Percentiles rank a stretch among this genome's conserved stretches.
phyloP scores from a whole-genome alignment of 2,329 filamentous ascomycete genomes.

The Fusarium temperatum region DNA sequence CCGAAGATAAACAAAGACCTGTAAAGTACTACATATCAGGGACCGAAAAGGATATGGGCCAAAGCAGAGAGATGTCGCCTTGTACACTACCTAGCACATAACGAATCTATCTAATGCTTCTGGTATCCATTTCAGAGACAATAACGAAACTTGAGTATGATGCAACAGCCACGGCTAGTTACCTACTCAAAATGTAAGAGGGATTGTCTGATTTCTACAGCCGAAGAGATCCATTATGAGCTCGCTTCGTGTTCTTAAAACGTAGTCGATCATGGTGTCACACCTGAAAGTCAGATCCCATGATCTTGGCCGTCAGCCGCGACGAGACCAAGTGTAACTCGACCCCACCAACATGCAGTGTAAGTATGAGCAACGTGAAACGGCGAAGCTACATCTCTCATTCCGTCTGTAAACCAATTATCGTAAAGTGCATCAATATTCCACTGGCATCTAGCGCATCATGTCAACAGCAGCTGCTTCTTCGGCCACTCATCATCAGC shows the following conservation, averaged over 20 bases:
- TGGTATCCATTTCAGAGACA: constrained; percentile 4
- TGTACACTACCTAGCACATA: constrained; percentile 41
- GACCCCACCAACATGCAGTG: constrained; percentile 34
- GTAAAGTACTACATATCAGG: background rate
- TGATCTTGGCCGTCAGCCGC: constrained; percentile 30
- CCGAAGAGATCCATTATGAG: background rate
- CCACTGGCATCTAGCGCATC: background rate
- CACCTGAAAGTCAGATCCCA: constrained; percentile 15
- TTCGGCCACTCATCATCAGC: constrained; percentile 14
- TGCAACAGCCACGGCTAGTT: background rate
- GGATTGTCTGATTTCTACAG: background rate
- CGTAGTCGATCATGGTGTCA: background rate
- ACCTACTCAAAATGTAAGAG: background rate
- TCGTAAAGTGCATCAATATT: background rate
- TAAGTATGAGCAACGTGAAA: constrained; percentile 26
- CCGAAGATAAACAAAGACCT: constrained; percentile 14
- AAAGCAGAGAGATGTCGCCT: constrained; percentile 8
- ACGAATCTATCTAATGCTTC: constrained; percentile 39
- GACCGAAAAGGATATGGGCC: background rate
- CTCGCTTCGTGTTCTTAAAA: background rate
- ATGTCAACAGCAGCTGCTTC: constrained; percentile 19
- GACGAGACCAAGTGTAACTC: constrained; percentile 29
- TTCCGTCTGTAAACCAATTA: background rate
- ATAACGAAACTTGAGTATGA: background rate
- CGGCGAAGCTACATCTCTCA: constrained; percentile 14